phyloP scores from a whole-genome alignment of 176 grass and related monocot species.

The Metroxylon sagu region DNA sequence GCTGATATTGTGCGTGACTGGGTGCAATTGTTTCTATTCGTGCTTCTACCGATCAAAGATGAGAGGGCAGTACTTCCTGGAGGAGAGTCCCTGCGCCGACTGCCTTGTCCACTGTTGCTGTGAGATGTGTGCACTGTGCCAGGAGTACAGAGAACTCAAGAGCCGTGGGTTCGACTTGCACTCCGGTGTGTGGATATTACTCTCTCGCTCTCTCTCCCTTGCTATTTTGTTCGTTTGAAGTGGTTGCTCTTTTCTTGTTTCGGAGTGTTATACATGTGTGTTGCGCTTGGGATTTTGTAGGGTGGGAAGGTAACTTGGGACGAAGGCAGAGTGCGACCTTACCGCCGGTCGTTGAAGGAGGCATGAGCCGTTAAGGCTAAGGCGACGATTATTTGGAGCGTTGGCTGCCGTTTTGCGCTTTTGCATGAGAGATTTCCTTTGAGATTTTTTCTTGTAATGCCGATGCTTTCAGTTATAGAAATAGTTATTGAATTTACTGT shows the following conservation, averaged over 20 bases:
- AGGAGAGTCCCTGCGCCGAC: slow-evolving; percentile 46
- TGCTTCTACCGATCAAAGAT: slow-evolving; percentile 47
- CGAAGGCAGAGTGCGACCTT: slow-evolving; percentile 6
- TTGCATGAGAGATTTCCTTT: too few species aligned
- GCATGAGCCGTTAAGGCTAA: slow-evolving; percentile 17
- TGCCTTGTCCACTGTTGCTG: slow-evolving; percentile 60
- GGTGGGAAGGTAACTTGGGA: slow-evolving; percentile 25
- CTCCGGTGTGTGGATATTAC: too few species aligned
- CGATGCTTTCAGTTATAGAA: too few species aligned
- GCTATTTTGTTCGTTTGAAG: too few species aligned
- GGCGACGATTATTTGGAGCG: too few species aligned
- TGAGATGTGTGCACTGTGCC: slow-evolving; percentile 41
- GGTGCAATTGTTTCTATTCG: slow-evolving; percentile 41
- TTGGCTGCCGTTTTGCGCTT: too few species aligned
- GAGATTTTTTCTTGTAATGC: too few species aligned
- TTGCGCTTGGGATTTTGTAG: not conserved
- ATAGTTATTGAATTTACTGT: too few species aligned
- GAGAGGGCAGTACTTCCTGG: slow-evolving; percentile 30
- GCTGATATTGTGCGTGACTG: slow-evolving; percentile 4
- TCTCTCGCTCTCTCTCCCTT: too few species aligned
- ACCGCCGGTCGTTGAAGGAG: slow-evolving; percentile 12
- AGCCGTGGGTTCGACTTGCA: slow-evolving; percentile 28
- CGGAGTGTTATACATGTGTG: too few species aligned
- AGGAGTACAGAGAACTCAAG: slow-evolving; percentile 58
- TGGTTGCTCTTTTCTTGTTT: too few species aligned